phyloP scores from a whole-genome alignment of 306 rosid genomes.

The Luffa acutangula region DNA sequence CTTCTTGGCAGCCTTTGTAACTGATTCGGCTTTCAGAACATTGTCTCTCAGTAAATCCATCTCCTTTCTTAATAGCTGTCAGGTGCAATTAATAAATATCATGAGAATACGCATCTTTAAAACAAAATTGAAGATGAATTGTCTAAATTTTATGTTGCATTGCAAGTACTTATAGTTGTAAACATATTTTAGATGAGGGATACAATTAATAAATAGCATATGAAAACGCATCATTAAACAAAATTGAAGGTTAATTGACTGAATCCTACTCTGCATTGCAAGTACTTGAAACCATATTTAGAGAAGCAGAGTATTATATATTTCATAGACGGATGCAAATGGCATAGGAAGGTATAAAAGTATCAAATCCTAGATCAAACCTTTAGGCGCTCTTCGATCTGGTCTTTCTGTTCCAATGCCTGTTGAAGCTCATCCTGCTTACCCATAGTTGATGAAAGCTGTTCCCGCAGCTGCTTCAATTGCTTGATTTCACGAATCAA shows the following conservation, averaged over 20 bases:
- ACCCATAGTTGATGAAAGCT: conserved; percentile 40
- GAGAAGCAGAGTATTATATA: background rate
- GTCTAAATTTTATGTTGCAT: background rate
- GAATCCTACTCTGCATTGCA: background rate
- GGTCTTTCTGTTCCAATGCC: conserved; percentile 41
- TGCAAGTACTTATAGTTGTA: background rate
- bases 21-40: conserved; percentile 42
- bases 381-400: conserved; percentile 50
- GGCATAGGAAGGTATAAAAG: background rate
- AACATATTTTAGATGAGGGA: conserved; percentile 14
- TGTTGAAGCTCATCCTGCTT: conserved; percentile 52
- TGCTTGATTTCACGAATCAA: conserved; percentile 66
- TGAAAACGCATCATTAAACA: background rate
- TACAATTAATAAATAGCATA: conserved; percentile 12
- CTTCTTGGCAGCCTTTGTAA: conserved; percentile 49
- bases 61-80: conserved; percentile 52
- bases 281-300: background rate
- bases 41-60: conserved; percentile 45
- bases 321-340: background rate
- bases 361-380: conserved; percentile 19
- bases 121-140: background rate
- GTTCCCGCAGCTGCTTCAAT: conserved; percentile 61
- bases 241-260: background rate
- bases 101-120: background rate
- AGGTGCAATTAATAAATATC: conserved; percentile 16